Evolutionary conservation across 331 rosid genomes (phyloP).

Genomic region (Saraca asoca): DNA sequence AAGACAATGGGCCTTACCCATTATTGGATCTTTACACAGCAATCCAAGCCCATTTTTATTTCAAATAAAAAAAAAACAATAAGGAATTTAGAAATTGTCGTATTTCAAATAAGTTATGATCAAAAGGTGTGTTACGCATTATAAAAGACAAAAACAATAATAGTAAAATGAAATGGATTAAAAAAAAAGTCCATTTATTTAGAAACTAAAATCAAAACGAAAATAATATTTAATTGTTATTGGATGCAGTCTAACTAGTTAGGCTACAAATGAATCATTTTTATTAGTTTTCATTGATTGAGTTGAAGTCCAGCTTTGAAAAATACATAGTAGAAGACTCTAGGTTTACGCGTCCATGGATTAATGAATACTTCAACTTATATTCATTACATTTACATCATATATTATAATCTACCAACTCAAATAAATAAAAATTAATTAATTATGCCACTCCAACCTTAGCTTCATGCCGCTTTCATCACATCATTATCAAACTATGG

Average conservation of each 20-base stretch:
- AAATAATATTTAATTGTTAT: neutral
- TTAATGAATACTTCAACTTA: too few species aligned
- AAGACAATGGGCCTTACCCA: conserved; percentile 16
- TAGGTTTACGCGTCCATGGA: too few species aligned
- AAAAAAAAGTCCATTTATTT: neutral
- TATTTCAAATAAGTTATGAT: too few species aligned
- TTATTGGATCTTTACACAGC: neutral
- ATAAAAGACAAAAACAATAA: too few species aligned
- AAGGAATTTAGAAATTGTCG: too few species aligned
- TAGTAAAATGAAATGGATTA: neutral
- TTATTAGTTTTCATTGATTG: too few species aligned
- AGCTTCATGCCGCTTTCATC: conserved; percentile 48
- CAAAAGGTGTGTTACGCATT: too few species aligned
- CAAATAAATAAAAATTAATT: conserved; percentile 27
- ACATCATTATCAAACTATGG: conserved; percentile 38
- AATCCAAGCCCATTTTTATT: conserved; percentile 5
- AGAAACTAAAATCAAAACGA: too few species aligned
- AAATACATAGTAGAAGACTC: too few species aligned
- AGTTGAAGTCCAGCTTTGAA: neutral
- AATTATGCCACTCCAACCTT: conserved; percentile 30
- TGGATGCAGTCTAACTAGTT: neutral
- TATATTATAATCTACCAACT: conserved; percentile 33
- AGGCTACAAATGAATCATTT: neutral
- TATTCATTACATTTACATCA: too few species aligned
- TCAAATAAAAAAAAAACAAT: too few species aligned